A percentile compares a stretch with the other conserved stretches of the same genome.
These are phyloP conservation scores for Chrysoporthe cubensis DNA, from an alignment of 2,329 filamentous ascomycete species.

Conservation along the genomic window DNA sequence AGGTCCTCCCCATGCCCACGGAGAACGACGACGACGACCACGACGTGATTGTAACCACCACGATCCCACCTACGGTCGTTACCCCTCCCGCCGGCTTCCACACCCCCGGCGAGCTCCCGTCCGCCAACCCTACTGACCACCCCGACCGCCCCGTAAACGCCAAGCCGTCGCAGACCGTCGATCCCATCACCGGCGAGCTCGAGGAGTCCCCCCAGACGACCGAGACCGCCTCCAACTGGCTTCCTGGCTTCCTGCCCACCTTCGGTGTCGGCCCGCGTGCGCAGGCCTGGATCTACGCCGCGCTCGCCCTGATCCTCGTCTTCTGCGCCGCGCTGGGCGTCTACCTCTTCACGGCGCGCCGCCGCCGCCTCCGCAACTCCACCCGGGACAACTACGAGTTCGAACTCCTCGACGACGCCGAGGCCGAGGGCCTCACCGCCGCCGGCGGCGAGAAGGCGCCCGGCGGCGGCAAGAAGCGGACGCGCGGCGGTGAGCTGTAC, in stretches of 20 bases:
- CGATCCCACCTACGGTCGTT: conserved; percentile 65
- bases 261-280: conserved; percentile 87
- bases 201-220: conserved; percentile 36
- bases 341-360: conserved; percentile 80
- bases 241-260: conserved; percentile 86
- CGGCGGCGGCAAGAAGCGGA: conserved; percentile 49
- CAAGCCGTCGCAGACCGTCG: conserved; percentile 41
- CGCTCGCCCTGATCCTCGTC: conserved; percentile 78
- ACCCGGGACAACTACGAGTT: conserved; percentile 89
- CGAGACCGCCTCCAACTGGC: conserved; percentile 59
- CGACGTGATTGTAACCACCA: conserved; percentile 67
- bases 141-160: conserved; percentile 64
- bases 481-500: conserved; percentile 86
- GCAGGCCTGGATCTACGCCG: conserved; percentile 91
- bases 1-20: conserved; percentile 77
- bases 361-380: conserved; percentile 74
- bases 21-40: conserved; percentile 85
- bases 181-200: conserved; percentile 35
- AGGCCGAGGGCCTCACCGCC: conserved; percentile 57
- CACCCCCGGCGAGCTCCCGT: conserved; percentile 39
- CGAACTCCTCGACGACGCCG: conserved; percentile 85
- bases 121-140: conserved; percentile 61
- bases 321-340: conserved; percentile 83
- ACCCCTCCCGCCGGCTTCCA: conserved; percentile 54
- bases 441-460: conserved; percentile 46